phyloP scores from a whole-genome alignment of 768 basidiomycete species.

The Lentinula detonsa region DNA sequence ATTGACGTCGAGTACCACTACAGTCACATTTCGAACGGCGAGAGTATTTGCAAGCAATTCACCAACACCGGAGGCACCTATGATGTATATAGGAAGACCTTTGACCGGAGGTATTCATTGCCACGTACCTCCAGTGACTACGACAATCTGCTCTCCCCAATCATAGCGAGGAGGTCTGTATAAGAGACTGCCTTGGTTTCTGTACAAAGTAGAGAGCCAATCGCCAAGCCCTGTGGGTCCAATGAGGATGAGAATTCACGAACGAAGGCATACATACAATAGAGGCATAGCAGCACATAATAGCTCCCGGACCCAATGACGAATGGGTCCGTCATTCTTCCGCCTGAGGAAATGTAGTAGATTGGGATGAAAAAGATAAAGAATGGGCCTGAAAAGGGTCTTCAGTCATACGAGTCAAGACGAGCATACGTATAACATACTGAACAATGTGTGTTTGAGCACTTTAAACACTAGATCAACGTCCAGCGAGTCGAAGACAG shows the following conservation, averaged over 20 bases:
- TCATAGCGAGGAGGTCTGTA: slow-evolving; percentile 57
- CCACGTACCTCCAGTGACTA: slow-evolving; percentile 81
- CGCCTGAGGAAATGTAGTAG: slow-evolving; percentile 71
- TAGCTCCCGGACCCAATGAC: slow-evolving; percentile 51
- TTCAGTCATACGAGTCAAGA: slow-evolving; percentile 2
- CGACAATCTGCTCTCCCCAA: slow-evolving; percentile 86
- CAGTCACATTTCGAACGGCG: slow-evolving; percentile 73
- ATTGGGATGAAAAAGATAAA: slow-evolving; percentile 77
- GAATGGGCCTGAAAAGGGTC: slow-evolving; percentile 58
- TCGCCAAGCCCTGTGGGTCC: slow-evolving; percentile 49
- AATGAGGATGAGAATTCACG: background rate
- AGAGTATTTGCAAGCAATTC: slow-evolving; percentile 84
- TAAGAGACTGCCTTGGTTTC: slow-evolving; percentile 66
- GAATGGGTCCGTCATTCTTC: slow-evolving; percentile 40
- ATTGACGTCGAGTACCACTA: slow-evolving; percentile 82
- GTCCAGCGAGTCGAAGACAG: slow-evolving; percentile 67
- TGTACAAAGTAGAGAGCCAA: slow-evolving; percentile 68
- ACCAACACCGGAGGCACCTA: slow-evolving; percentile 87
- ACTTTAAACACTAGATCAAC: slow-evolving; percentile 78
- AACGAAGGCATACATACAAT: slow-evolving; percentile 46
- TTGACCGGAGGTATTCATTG: background rate
- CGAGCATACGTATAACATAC: slow-evolving; percentile 32
- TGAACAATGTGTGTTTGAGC: slow-evolving; percentile 71
- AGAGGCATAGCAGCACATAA: slow-evolving; percentile 49
- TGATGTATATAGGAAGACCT: background rate